Evolutionary conservation across 1,284 basidiomycete species (phyloP).

Genomic region (Ceratobasidium theobromae): DNA sequence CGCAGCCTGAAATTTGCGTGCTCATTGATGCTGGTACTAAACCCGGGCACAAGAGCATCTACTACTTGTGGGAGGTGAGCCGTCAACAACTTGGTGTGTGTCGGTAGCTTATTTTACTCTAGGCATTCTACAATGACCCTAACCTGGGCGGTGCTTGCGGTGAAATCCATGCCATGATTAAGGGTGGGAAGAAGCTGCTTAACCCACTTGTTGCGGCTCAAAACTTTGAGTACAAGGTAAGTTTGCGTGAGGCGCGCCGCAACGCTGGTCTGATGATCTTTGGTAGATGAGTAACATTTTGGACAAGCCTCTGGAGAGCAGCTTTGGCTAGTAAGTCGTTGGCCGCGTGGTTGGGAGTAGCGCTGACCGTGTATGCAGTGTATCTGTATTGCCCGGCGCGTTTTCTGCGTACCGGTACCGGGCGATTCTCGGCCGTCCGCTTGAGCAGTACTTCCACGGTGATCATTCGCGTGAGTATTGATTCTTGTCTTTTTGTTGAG

Average conservation of each 20-base stretch:
- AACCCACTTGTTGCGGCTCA: constrained; percentile 95
- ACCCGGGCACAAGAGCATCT: constrained; percentile 94
- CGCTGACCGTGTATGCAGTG: constrained; percentile 43
- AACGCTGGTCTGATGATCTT: background rate
- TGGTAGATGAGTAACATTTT: constrained; percentile 88
- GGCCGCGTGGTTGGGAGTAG: background rate
- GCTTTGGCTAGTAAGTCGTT: constrained; percentile 75
- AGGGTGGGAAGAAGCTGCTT: constrained; percentile 82
- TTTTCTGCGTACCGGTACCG: constrained; percentile 94
- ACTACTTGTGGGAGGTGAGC: constrained; percentile 89
- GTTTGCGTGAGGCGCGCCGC: no score
- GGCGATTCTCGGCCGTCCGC: constrained; percentile 87
- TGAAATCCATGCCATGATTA: constrained; percentile 92
- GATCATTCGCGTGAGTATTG: constrained; percentile 69
- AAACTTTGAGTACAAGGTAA: constrained; percentile 90
- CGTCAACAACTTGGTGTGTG: constrained; percentile 43
- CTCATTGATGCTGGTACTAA: constrained; percentile 94
- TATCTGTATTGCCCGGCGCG: constrained; percentile 92
- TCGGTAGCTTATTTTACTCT: constrained; percentile 36
- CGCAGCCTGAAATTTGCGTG: constrained; percentile 84
- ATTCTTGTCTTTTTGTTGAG: background rate
- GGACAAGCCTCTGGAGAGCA: constrained; percentile 91
- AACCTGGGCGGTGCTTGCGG: constrained; percentile 83
- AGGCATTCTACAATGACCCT: constrained; percentile 45
- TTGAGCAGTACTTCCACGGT: constrained; percentile 98